Conservation (phyloP, 768 basidiomycete genomes). For the Suillus hirtellus region DNA sequence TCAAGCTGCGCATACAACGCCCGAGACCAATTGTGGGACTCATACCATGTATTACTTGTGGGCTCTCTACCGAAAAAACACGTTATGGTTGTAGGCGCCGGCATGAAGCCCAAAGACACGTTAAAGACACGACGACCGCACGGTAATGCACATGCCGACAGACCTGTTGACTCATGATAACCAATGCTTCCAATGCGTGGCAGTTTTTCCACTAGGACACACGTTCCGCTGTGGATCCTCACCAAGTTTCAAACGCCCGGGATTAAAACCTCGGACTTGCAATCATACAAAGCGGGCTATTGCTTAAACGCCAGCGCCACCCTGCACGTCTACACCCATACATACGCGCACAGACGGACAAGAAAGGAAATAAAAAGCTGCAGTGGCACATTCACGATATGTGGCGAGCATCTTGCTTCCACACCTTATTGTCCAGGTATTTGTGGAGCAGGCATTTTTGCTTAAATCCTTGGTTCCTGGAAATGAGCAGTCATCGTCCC, state of each 20-base stretch:
- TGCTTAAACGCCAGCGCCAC: conserved; percentile 6
- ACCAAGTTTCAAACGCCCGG: not conserved
- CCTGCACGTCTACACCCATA: not conserved
- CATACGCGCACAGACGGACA: not conserved
- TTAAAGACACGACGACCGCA: not conserved
- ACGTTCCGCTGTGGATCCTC: not conserved
- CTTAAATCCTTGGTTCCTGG: not conserved
- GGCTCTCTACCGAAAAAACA: conserved; percentile 13
- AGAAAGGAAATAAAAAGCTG: not conserved
- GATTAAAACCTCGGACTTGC: not conserved
- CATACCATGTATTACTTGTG: conserved; percentile 17
- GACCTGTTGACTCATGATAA: not conserved
- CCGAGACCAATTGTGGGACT: conserved; percentile 12
- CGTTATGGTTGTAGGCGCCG: not conserved
- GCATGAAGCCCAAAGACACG: not conserved
- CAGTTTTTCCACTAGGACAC: conserved; percentile 1
- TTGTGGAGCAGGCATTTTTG: not conserved
- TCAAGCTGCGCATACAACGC: conserved; percentile 12
- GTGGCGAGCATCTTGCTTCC: not conserved
- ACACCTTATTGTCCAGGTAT: not conserved
- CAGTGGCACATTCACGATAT: not conserved
- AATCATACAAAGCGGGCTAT: conserved; percentile 4
- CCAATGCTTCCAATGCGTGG: not conserved
- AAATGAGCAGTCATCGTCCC: not conserved
- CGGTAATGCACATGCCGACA: not conserved